Evolutionary conservation across 306 rosid genomes (phyloP), one percentile per base, ranked within the genome.

Genomic region (Aeschynomene evenia): DNA sequence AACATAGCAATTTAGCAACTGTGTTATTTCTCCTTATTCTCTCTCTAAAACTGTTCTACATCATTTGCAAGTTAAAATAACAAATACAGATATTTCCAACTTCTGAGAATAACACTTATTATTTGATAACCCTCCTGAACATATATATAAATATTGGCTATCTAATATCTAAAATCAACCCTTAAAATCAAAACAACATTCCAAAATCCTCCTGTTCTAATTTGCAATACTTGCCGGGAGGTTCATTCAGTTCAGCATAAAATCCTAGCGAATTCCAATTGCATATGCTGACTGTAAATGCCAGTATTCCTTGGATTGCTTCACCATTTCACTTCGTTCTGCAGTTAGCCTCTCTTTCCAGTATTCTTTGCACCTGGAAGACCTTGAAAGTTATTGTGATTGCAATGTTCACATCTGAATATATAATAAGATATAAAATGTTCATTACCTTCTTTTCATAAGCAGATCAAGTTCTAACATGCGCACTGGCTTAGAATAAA

Each of bases 401-500:
- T 36, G 11, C 42, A 53, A 28, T 66, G 71, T 39, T 53, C 58
- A 66, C 48, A 39, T 34, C 16, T 62, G 56, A 53, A 16, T n/a
- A n/a, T n/a, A n/a, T n/a, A n/a, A n/a, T 2, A 56, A 36, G 54
- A 37, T 39, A 73, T 21, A 71, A 57, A 68, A 29, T 60, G 51
- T 20, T 29, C n/a, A 31, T 50, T 77, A 90, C 98, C 98, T 86
- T 86, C 63, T 82, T 84, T 90, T 90, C 72, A 90, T 24, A 10
- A 90, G 89, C 57, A 93, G 74, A 71, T 86, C 87, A 42, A 93
- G 79, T 75, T 93, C 98, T 77, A 80, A 31, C 94, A 90, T 86
- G 69, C 23, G 89, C 77, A 86, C 77, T n/a, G 88, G 72, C 72
- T 90, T 86, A 16, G 86, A 67, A 68, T 82, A 86, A 48, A 79